Percentiles rank a stretch among this genome's conserved stretches.
Conservation (phyloP, 192 early-diverging fungal species). For the Entophlyctis luteolus region DNA sequence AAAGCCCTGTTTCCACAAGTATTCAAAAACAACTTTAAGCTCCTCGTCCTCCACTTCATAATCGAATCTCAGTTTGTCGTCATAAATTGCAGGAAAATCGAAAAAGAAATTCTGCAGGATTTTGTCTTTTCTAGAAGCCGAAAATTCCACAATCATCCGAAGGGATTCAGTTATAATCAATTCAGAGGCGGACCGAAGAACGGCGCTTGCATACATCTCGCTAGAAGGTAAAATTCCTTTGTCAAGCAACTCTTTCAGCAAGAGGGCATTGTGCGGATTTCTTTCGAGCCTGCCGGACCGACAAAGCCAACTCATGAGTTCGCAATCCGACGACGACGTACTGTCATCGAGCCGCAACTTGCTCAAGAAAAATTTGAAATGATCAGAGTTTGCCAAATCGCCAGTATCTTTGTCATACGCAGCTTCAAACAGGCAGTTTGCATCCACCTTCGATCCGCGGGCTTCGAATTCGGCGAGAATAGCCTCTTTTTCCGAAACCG, state of each 20-base stretch:
- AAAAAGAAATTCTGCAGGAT: too few relatives aligned
- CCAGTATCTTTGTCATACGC: neutral
- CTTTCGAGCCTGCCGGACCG: neutral
- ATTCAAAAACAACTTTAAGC: too few relatives aligned
- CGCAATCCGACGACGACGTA: neutral
- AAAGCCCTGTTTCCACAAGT: too few relatives aligned
- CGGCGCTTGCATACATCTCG: too few relatives aligned
- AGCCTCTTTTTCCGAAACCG: neutral
- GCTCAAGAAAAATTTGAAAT: neutral
- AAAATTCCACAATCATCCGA: too few relatives aligned
- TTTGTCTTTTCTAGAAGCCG: too few relatives aligned
- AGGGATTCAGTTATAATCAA: too few relatives aligned
- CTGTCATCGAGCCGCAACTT: neutral
- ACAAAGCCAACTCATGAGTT: neutral
- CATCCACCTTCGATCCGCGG: neutral
- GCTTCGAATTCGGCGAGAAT: neutral
- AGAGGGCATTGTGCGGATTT: neutral
- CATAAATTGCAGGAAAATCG: too few relatives aligned
- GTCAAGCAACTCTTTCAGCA: neutral
- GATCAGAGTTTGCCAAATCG: neutral
- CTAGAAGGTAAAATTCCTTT: too few relatives aligned
- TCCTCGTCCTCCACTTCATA: too few relatives aligned
- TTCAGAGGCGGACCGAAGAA: too few relatives aligned
- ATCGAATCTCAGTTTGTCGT: too few relatives aligned
- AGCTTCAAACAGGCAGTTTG: neutral